Conservation (phyloP, 805 yeast species). For the Kodamaea hsintzibuensis region DNA sequence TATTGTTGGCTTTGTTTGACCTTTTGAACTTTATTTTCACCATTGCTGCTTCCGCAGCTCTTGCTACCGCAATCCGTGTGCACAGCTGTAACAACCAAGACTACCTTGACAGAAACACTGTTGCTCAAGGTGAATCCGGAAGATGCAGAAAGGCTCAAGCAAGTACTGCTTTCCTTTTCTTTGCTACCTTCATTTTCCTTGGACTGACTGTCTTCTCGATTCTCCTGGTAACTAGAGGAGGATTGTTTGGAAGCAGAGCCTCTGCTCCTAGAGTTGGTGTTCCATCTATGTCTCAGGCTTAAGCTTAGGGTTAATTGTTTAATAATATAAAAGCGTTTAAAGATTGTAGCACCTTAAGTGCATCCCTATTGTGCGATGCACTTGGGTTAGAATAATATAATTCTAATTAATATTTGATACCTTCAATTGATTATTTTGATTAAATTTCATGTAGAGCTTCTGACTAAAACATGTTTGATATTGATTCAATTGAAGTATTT, state of each 20-base stretch:
- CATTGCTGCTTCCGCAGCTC: constrained; percentile 90
- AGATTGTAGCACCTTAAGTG: neutral
- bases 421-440: no score
- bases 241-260: constrained; percentile 36
- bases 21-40: constrained; percentile 89
- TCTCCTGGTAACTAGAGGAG: constrained; percentile 58
- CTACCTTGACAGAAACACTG: constrained; percentile 65
- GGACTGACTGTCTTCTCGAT: constrained; percentile 60
- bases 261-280: constrained; percentile 75
- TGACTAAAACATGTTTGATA: no score
- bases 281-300: constrained; percentile 82
- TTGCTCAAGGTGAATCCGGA: constrained; percentile 72
- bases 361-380: no score
- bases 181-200: constrained; percentile 74
- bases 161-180: constrained; percentile 76
- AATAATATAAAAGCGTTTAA: neutral
- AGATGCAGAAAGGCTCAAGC: constrained; percentile 98
- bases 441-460: no score
- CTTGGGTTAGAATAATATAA: no score
- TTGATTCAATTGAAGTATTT: no score
- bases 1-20: constrained; percentile 72
- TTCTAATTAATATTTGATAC: no score
- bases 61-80: constrained; percentile 84
- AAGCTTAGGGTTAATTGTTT: neutral
- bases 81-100: constrained; percentile 78